A percentile compares a stretch with the other conserved stretches of the same genome.
Evolutionary conservation across 2,329 filamentous ascomycete species (phyloP).

Genomic region (Exophiala sp.): DNA sequence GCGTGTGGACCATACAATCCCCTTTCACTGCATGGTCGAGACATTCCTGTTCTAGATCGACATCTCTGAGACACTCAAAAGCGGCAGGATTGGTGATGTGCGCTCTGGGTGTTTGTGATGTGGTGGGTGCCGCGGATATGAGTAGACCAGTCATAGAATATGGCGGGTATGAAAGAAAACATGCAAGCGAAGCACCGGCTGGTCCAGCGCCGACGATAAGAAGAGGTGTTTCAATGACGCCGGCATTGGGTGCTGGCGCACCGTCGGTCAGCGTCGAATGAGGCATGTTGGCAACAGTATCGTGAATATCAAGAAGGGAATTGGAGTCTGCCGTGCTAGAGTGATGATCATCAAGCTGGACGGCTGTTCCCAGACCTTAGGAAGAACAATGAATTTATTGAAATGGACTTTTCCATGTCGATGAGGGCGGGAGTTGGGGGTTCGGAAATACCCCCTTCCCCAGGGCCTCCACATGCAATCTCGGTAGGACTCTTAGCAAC

Average conservation of each 20-base stretch:
- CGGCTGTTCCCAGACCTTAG: background rate
- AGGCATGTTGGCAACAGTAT: slow-evolving; percentile 6
- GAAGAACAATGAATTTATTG: background rate
- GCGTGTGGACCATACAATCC: slow-evolving; percentile 39
- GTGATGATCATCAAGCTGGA: background rate
- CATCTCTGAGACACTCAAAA: slow-evolving; percentile 43
- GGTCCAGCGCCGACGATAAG: slow-evolving; percentile 48
- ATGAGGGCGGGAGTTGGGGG: background rate
- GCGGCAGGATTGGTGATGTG: slow-evolving; percentile 29
- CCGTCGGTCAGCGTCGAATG: slow-evolving; percentile 11
- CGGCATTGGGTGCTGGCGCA: slow-evolving; percentile 6
- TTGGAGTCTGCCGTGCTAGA: background rate
- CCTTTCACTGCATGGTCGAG: slow-evolving; percentile 32
- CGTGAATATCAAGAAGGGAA: background rate
- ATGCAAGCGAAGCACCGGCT: slow-evolving; percentile 46
- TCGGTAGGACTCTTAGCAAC: too few species aligned
- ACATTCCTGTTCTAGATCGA: slow-evolving; percentile 41
- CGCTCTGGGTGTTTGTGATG: slow-evolving; percentile 27
- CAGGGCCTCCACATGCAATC: background rate
- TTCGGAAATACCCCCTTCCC: slow-evolving; percentile 23
- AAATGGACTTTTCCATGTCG: background rate
- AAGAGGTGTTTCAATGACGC: slow-evolving; percentile 20
- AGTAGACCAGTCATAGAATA: slow-evolving; percentile 28
- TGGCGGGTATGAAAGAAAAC: slow-evolving; percentile 21
- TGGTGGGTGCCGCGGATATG: slow-evolving; percentile 25